Base-by-base conservation (phyloP, 1,139 yeast species). In the Protomyces gravidus region DNA sequence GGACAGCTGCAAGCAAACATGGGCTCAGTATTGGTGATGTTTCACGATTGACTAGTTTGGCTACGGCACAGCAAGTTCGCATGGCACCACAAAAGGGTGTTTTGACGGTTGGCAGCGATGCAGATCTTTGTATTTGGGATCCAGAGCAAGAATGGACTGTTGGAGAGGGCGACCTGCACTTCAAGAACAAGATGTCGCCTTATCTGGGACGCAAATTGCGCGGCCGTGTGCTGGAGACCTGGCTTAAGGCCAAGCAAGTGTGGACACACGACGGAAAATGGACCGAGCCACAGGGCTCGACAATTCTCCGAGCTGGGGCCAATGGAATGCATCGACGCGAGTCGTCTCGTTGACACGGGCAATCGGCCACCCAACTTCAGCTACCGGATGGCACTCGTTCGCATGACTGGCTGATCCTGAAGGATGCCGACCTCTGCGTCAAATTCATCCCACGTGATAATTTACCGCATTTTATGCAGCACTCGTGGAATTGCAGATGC, bases 111-210 rank as follows among this genome's bases (percentile, higher is more conserved):
- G 78, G 78, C 0, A 70, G 70, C 51, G 79, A 76, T 66, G 79
- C 79, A 1, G 79, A 76, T 65, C 55, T 76, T 25, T 73, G 75
- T 3, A 71, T 76, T 39, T 76, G 79, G 80, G 73, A 76, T 63
- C 78, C 78, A n/a, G 68, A 71, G 57, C 69, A 65, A 32, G 62
- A 68, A 53, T 70, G 58, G 58, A 53, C 58, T 1, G 58, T 53
- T 5, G 9, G 15, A 3, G 17, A 45, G 28, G 55, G 40, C 11
- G 55, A 79, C 60, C 78, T 87, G 33, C 81, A 72, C 66, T 89
- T 86, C 76, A 89, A 87, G 68, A 89, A 89, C 74, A 89, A 89
- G 71, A 72, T 88, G 63, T 85, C 95, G 1, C 95, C 96, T 0
- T 89, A 87, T 70, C 78, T 87, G 67, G 94, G 94, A 3, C 77